Percentiles rank a stretch among this genome's conserved stretches.
These are phyloP conservation scores for Macrophomina phaseolina DNA, from an alignment of 2,329 filamentous ascomycete genomes.

Conservation along the genomic window DNA sequence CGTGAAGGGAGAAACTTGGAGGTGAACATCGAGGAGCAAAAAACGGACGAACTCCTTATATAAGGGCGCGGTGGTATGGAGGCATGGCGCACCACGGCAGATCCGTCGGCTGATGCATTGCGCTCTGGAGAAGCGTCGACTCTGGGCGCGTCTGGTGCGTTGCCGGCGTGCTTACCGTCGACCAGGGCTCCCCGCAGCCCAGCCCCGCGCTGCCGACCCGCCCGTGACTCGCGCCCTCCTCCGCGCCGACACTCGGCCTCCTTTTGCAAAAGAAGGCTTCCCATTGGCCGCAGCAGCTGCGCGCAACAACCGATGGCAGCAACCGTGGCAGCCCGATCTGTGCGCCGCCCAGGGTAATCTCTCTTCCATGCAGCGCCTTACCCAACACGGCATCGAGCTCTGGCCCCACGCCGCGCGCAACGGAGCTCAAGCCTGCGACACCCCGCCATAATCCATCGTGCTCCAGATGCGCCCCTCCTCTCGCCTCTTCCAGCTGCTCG, in stretches of 20 bases:
- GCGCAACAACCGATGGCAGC: conserved; percentile 25
- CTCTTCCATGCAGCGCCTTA: conserved; percentile 13
- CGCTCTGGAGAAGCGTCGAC: conserved; percentile 11
- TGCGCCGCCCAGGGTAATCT: conserved; percentile 18
- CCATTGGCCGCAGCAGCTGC: neutral
- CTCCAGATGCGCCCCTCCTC: conserved; percentile 22
- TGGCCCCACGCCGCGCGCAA: conserved; percentile 8
- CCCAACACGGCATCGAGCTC: conserved; percentile 18
- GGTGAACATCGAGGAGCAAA: neutral
- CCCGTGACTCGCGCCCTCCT: neutral
- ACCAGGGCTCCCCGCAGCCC: conserved; percentile 19
- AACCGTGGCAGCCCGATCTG: conserved; percentile 2
- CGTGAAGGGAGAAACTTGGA: neutral
- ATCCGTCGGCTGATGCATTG: conserved; percentile 25
- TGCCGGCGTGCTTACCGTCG: conserved; percentile 21
- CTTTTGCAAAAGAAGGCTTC: conserved; percentile 2
- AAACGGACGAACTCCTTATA: conserved; percentile 11
- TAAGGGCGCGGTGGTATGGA: neutral
- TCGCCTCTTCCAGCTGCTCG: conserved; percentile 7
- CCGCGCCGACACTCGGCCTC: neutral
- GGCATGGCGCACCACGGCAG: conserved; percentile 19
- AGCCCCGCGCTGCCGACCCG: conserved; percentile 7
- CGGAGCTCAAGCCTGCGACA: neutral
- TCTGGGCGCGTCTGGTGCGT: neutral
- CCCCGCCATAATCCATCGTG: neutral